Evolutionary conservation across 2,329 filamentous ascomycete species (phyloP), one percentile per base, ranked within the genome.

Genomic region (Hansfordia pulvinata): DNA sequence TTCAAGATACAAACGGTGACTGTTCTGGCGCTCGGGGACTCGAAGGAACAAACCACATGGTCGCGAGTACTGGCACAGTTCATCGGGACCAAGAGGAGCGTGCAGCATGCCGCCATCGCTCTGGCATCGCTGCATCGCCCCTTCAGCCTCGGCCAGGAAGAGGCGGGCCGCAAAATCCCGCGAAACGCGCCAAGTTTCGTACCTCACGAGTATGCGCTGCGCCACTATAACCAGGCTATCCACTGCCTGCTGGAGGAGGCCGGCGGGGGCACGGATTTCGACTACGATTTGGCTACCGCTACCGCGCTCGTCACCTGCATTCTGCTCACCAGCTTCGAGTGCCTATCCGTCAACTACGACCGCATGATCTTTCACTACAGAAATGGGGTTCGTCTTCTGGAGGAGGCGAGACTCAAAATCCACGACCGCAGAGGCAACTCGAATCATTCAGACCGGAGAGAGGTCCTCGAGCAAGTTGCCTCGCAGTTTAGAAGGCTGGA

Each of bases 241-340:
- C 37, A 41, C 28, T 36, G 39, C 26, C 40, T 50, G 29, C 38
- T 53, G 26, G 31, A 39, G 16, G 35, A 40, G 25, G 26, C 39
- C 27, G n/a, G n/a, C n/a, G n/a, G n/a, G n/a, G n/a, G n/a, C n/a
- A n/a, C n/a, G n/a, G 30, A 9, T 25, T 23, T 28, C 20, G 36
- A 43, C 25, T 38, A 29, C 25, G 29, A 24, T 23, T 34, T 44
- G 35, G 36, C n/a, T 31, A 50, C 34, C 32, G 43, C 40, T 18
- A 31, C 50, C 28, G 50, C 49, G 4, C 44, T 55, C 23, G 30
- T 55, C 32, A 45, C 49, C 23, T 55, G 50, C 35, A 53, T 54
- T 37, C 48, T 55, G 16, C 52, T 55, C 35, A 48, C 37, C 34
- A 52, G 50, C 38, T 51, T 52, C 32, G 52, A 54, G 30, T 37